A percentile compares a stretch with the other conserved stretches of the same genome.
These are phyloP conservation scores for Guadua angustifolia DNA, from an alignment of 176 grass and related monocot genomes.

Conservation along the genomic window DNA sequence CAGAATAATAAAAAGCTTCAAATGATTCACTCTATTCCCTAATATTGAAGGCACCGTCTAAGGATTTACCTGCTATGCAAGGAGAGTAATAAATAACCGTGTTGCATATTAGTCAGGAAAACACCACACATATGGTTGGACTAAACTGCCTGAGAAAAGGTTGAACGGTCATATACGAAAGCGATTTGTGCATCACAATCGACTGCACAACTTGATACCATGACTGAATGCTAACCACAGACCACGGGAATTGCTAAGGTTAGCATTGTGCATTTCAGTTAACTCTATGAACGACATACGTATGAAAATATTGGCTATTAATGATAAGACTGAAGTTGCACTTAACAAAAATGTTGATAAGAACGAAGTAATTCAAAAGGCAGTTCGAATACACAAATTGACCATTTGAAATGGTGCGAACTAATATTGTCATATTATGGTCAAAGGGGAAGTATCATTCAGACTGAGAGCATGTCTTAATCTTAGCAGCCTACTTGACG, in stretches of 20 bases:
- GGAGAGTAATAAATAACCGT: background rate
- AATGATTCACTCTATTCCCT: slow-evolving; percentile 1
- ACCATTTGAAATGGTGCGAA: background rate
- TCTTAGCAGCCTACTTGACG: too few species aligned
- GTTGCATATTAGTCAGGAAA: background rate
- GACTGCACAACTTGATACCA: too few species aligned
- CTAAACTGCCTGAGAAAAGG: background rate
- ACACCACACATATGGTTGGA: background rate
- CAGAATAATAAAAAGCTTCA: background rate
- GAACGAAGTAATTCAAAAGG: background rate
- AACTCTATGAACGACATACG: background rate
- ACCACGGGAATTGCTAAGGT: background rate
- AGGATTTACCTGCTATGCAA: background rate
- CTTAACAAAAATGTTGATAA: background rate
- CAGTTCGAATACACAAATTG: background rate
- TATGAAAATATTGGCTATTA: background rate
- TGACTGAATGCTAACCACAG: background rate
- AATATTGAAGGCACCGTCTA: slow-evolving; percentile 16
- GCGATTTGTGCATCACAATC: background rate
- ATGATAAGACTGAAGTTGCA: background rate
- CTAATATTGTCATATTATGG: background rate
- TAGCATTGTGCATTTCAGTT: background rate
- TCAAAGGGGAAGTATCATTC: background rate
- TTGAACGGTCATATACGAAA: background rate
- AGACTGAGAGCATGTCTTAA: background rate